These are phyloP conservation scores for Xylaria cubensis DNA, from an alignment of 495 filamentous ascomycete species.

Conservation along the genomic window DNA sequence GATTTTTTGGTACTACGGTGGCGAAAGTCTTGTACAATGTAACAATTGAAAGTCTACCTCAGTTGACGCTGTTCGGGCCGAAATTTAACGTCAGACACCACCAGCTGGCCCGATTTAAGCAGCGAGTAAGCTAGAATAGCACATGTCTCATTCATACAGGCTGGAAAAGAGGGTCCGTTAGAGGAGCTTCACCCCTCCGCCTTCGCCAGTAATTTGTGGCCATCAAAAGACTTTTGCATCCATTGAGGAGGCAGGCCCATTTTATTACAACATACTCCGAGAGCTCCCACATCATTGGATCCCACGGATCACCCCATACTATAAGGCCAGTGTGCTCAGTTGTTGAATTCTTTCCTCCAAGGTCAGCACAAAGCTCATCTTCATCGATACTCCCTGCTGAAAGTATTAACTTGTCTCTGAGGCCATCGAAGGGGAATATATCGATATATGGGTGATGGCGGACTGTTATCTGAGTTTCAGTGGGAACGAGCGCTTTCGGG, in stretches of 20 bases:
- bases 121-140: too few relatives aligned
- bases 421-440: background rate
- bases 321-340: background rate
- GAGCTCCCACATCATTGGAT: background rate
- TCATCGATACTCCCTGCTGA: background rate
- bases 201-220: background rate
- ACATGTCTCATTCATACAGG: background rate
- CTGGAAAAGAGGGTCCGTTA: background rate
- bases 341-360: background rate
- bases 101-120: too few relatives aligned
- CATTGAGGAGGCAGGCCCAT: background rate
- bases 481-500: background rate
- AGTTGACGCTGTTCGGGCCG: too few relatives aligned
- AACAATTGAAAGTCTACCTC: too few relatives aligned
- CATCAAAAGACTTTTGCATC: background rate
- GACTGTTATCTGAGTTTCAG: background rate
- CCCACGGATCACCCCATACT: background rate
- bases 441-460: background rate
- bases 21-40: too few relatives aligned
- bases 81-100: too few relatives aligned
- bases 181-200: background rate
- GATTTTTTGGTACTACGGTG: too few relatives aligned
- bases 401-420: background rate
- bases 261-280: constrained; percentile 3
- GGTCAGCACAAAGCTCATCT: constrained; percentile 3